Conservation (phyloP, 106 monocot species). For the Phalaenopsis equestris region DNA sequence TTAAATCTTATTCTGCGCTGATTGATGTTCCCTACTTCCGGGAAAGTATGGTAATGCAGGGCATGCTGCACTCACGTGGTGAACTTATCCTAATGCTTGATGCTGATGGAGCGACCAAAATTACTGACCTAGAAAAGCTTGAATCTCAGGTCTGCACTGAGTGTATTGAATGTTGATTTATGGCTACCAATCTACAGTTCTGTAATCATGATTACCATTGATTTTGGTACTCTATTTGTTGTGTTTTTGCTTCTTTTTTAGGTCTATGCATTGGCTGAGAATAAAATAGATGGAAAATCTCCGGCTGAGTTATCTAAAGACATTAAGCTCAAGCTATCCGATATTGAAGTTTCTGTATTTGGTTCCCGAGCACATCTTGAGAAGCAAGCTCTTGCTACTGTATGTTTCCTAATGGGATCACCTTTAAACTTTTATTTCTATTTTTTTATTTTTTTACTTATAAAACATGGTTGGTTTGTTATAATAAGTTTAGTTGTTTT, state of each 20-base stretch:
- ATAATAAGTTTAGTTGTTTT: too few relatives aligned
- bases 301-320: background rate
- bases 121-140: conserved; percentile 91
- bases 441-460: too few relatives aligned
- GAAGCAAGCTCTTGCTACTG: conserved; percentile 90
- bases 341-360: conserved; percentile 69
- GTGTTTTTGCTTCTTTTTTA: conserved; percentile 12
- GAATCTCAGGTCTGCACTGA: conserved; percentile 60
- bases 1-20: conserved; percentile 5
- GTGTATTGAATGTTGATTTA: background rate
- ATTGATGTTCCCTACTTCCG: conserved; percentile 25
- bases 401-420: conserved; percentile 16
- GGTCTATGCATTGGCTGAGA: conserved; percentile 43
- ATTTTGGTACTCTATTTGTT: background rate
- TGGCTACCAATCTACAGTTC: background rate
- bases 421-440: too few relatives aligned
- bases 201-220: background rate
- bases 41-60: conserved; percentile 57
- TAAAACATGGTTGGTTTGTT: too few relatives aligned
- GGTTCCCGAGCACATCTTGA: conserved; percentile 98
- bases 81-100: conserved; percentile 96
- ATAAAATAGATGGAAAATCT: conserved; percentile 27
- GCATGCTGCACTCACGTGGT: conserved; percentile 96
- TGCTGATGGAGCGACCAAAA: conserved; percentile 97
- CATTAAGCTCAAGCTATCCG: conserved; percentile 30